phyloP scores from a whole-genome alignment of 2,329 filamentous ascomycete species.

The Celoporthe dispersa region DNA sequence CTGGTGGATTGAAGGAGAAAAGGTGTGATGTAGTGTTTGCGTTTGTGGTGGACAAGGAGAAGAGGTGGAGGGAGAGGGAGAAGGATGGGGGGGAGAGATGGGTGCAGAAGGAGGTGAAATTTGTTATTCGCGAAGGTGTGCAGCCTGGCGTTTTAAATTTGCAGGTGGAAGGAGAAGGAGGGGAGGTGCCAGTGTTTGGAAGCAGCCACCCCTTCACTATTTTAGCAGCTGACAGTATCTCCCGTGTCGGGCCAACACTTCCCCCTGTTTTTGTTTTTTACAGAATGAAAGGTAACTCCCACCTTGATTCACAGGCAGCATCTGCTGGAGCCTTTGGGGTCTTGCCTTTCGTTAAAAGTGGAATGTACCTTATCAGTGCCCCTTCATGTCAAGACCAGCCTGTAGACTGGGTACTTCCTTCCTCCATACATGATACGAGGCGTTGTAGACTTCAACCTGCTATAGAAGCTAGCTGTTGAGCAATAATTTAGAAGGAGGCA shows the following conservation, averaged over 20 bases:
- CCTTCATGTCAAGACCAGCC: background rate
- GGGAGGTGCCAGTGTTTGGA: slow-evolving; percentile 17
- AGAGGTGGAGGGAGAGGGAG: slow-evolving; percentile 15
- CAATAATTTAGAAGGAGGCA: background rate
- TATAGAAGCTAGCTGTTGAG: background rate
- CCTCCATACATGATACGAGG: background rate
- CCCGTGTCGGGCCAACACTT: background rate
- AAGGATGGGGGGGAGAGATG: slow-evolving; percentile 9
- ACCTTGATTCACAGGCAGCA: slow-evolving; percentile 25
- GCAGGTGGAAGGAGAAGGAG: slow-evolving; percentile 13
- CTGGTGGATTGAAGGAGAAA: slow-evolving; percentile 1
- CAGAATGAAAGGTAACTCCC: background rate
- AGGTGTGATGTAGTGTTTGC: background rate
- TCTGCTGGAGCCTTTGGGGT: slow-evolving; percentile 11
- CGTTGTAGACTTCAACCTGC: background rate
- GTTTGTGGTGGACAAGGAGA: slow-evolving; percentile 22
- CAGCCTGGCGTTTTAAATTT: slow-evolving; percentile 11
- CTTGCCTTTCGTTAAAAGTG: background rate
- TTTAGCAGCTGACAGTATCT: background rate
- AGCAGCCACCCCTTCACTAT: slow-evolving; percentile 16
- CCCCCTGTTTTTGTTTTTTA: background rate
- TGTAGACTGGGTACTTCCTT: background rate
- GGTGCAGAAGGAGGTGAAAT: background rate
- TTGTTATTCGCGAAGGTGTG: slow-evolving; percentile 7
- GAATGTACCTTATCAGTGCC: background rate